Conservation (phyloP, 805 yeast genomes). For the Candida krabiensis region DNA sequence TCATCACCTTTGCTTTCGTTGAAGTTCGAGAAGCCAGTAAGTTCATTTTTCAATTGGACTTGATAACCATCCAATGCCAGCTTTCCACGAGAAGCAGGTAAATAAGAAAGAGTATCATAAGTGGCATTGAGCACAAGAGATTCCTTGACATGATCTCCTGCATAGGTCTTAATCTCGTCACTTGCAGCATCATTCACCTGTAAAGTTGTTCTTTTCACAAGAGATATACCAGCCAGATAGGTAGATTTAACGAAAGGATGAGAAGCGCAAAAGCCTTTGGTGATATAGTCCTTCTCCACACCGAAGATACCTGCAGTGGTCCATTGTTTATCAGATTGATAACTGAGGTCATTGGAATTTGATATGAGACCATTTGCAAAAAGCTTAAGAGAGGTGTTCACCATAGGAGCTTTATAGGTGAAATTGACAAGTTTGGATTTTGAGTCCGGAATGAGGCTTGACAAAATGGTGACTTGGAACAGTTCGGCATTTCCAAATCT, state of each 20-base stretch:
- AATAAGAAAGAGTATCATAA: slow-evolving; percentile 43
- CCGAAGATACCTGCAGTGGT: slow-evolving; percentile 54
- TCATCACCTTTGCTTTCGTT: slow-evolving; percentile 20
- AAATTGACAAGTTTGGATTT: slow-evolving; percentile 56
- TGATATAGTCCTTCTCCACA: slow-evolving; percentile 30
- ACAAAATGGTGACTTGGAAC: slow-evolving; percentile 48
- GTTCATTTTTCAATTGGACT: slow-evolving; percentile 44
- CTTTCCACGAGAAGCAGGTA: slow-evolving; percentile 32
- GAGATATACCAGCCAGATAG: slow-evolving; percentile 50
- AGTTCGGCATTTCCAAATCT: slow-evolving; percentile 70
- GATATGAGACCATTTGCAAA: slow-evolving; percentile 49
- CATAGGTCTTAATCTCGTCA: slow-evolving; percentile 53
- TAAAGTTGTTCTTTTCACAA: slow-evolving; percentile 55
- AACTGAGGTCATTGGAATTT: slow-evolving; percentile 52
- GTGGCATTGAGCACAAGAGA: slow-evolving; percentile 45
- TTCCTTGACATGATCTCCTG: slow-evolving; percentile 64
- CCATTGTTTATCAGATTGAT: slow-evolving; percentile 51
- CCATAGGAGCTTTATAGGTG: slow-evolving; percentile 44
- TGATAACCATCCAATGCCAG: slow-evolving; percentile 49
- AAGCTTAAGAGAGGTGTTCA: slow-evolving; percentile 44
- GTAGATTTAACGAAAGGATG: slow-evolving; percentile 23
- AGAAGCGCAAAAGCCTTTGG: not conserved
- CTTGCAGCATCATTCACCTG: slow-evolving; percentile 53
- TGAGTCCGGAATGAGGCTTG: slow-evolving; percentile 49
- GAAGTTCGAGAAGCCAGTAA: slow-evolving; percentile 34